Evolutionary conservation across 352 stramenopile species (phyloP).

Genomic region (Phytophthora chlamydospora): DNA sequence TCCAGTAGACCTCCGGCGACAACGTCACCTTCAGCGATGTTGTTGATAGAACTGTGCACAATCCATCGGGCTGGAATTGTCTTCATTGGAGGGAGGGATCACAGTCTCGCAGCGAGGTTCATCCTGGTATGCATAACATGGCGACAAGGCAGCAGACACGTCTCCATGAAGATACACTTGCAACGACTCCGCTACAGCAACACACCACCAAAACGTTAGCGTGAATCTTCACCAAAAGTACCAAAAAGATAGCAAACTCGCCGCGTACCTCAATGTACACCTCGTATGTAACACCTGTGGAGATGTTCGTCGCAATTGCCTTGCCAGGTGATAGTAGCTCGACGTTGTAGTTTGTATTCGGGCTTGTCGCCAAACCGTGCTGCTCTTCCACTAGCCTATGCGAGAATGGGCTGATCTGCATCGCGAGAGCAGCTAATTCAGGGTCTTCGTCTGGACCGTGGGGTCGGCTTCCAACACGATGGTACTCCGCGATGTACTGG

Average conservation of each 20-base stretch:
- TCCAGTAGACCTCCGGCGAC: neutral
- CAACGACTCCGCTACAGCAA: neutral
- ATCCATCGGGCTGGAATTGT: slow-evolving; percentile 4
- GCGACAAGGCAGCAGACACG: slow-evolving; percentile 8
- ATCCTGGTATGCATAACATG: slow-evolving; percentile 13
- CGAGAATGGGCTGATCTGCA: neutral
- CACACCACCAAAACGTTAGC: neutral
- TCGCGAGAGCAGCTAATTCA: neutral
- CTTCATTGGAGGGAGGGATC: slow-evolving; percentile 4
- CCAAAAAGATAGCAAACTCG: neutral
- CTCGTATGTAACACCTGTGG: neutral
- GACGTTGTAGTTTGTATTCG: neutral
- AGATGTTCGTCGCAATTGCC: neutral
- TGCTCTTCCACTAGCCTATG: neutral
- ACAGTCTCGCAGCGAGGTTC: slow-evolving; percentile 6
- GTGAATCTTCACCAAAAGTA: neutral
- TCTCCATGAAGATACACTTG: slow-evolving; percentile 17
- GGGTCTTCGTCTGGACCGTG: neutral
- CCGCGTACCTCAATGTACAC: neutral
- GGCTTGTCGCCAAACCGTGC: too few species aligned
- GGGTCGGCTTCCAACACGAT: neutral
- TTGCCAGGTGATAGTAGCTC: neutral
- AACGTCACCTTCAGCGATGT: slow-evolving; percentile 13
- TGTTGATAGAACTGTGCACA: neutral
- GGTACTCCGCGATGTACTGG: neutral